phyloP scores from a whole-genome alignment of 352 stramenopile species.

The Globisporangium uncinulatum region DNA sequence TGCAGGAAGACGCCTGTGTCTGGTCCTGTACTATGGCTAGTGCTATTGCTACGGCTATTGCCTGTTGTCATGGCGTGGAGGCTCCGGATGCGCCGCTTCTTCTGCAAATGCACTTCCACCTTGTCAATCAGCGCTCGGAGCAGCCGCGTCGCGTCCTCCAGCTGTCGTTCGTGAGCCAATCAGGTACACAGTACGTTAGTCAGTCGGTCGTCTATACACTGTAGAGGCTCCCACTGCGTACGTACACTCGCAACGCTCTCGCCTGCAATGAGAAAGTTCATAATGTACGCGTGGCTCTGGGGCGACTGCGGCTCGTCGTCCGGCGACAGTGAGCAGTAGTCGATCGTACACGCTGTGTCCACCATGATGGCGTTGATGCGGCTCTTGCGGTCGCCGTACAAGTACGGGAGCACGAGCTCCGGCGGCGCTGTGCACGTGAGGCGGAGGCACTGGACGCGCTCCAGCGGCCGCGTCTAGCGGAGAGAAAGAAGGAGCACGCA shows the following conservation, averaged over 20 bases:
- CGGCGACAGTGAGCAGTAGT: slow-evolving; percentile 58
- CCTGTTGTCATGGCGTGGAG: background rate
- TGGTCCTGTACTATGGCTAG: background rate
- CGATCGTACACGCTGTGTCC: slow-evolving; percentile 43
- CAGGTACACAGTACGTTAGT: too few relatives aligned
- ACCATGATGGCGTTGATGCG: slow-evolving; percentile 48
- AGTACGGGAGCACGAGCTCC: slow-evolving; percentile 47
- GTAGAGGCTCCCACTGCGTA: background rate
- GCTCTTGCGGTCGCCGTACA: slow-evolving; percentile 51
- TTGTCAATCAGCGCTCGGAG: slow-evolving; percentile 39
- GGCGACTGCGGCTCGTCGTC: slow-evolving; percentile 34
- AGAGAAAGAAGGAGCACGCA: too few relatives aligned
- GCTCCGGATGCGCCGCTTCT: slow-evolving; percentile 26
- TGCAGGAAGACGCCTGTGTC: background rate
- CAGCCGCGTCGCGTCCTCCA: slow-evolving; percentile 40
- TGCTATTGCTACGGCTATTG: background rate
- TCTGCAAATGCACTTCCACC: slow-evolving; percentile 45
- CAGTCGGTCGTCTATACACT: background rate
- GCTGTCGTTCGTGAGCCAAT: slow-evolving; percentile 2
- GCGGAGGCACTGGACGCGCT: slow-evolving; percentile 55
- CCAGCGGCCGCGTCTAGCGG: slow-evolving; percentile 17
- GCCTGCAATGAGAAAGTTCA: slow-evolving; percentile 57
- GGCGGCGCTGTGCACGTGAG: slow-evolving; percentile 44
- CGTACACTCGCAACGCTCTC: slow-evolving; percentile 27
- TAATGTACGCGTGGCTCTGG: slow-evolving; percentile 24